A percentile compares a stretch with the other conserved stretches of the same genome.
phyloP scores from a whole-genome alignment of 2,329 filamentous ascomycete genomes.

The Aspergillaceae sp. region DNA sequence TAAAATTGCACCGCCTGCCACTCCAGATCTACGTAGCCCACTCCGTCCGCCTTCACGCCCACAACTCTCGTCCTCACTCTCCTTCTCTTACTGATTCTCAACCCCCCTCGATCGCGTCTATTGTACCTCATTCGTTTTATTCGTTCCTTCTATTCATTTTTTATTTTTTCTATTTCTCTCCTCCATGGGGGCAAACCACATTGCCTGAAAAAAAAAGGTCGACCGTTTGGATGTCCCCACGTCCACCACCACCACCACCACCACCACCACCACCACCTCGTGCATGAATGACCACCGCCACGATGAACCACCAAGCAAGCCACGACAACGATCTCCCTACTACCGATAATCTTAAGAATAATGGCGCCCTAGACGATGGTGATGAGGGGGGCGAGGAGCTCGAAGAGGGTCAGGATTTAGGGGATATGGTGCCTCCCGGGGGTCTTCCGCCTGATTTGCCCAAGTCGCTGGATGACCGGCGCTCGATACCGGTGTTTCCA shows the following conservation, averaged over 20 bases:
- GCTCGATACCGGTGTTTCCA: conserved; percentile 56
- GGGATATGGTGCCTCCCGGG: not conserved
- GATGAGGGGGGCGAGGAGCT: too few species aligned
- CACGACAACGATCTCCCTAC: conserved; percentile 17
- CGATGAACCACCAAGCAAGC: not conserved
- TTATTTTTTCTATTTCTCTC: too few species aligned
- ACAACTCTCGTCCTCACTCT: not conserved
- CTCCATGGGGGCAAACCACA: not conserved
- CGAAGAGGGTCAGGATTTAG: not conserved
- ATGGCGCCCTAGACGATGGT: conserved; percentile 6
- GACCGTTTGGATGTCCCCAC: not conserved
- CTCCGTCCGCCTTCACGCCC: conserved; percentile 3
- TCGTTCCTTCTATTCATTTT: too few species aligned
- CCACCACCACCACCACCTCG: not conserved
- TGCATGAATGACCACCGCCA: not conserved
- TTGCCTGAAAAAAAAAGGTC: not conserved
- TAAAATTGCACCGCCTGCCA: conserved; percentile 10
- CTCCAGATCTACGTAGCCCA: conserved; percentile 11
- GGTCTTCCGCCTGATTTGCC: conserved; percentile 75
- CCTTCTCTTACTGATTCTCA: not conserved
- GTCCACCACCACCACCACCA: not conserved
- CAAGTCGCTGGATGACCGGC: conserved; percentile 81
- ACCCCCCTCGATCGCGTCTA: too few species aligned
- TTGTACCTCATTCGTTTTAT: too few species aligned
- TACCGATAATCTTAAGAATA: conserved; percentile 1